phyloP scores from a whole-genome alignment of 1,284 basidiomycete genomes.

The Psilocybe mexicana region DNA sequence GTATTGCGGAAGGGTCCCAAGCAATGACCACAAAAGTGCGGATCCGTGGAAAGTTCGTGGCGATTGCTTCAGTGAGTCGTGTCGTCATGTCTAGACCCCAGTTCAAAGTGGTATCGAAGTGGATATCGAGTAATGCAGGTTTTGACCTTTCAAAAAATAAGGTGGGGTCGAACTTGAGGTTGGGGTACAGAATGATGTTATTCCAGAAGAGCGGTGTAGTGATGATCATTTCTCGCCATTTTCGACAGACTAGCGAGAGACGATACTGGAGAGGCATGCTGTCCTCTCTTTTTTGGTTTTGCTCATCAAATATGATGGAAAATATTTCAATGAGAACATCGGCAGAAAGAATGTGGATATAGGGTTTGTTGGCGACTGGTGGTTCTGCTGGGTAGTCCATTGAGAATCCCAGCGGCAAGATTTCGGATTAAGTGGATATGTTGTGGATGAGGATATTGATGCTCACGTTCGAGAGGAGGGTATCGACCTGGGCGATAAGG shows the following conservation, averaged over 20 bases:
- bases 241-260: constrained; percentile 30
- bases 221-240: constrained; percentile 33
- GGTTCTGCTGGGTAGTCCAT: neutral
- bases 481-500: no score
- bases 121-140: constrained; percentile 28
- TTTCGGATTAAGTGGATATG: neutral
- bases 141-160: constrained; percentile 33
- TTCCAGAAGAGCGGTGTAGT: constrained; percentile 33
- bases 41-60: constrained; percentile 11
- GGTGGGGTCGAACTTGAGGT: constrained; percentile 15
- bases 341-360: constrained; percentile 13
- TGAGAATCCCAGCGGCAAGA: neutral
- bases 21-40: constrained; percentile 7
- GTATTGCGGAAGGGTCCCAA: neutral
- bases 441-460: neutral
- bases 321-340: constrained; percentile 20
- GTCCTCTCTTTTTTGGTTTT: neutral
- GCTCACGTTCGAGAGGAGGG: neutral
- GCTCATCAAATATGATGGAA: neutral
- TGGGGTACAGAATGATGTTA: constrained; percentile 20
- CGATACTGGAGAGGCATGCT: constrained; percentile 19
- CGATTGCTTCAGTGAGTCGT: constrained; percentile 4
- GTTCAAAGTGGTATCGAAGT: neutral
- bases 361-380: neutral
- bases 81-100: neutral